Conservation (phyloP, 2,329 filamentous ascomycete genomes). For the Talaromyces pinophilus region DNA sequence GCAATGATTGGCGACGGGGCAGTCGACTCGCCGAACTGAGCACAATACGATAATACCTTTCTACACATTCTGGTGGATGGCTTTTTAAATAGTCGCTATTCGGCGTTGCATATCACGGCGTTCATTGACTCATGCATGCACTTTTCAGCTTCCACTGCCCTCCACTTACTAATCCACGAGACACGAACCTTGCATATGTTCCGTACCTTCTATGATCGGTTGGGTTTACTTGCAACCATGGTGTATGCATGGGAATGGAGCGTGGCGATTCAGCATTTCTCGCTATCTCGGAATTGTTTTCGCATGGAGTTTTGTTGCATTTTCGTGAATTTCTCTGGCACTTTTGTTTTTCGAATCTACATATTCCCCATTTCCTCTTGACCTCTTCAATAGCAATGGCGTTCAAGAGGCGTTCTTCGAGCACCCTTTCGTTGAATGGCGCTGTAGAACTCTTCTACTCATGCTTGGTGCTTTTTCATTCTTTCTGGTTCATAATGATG, state of each 20-base stretch:
- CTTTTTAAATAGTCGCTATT: background rate
- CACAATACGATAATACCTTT: conserved; percentile 65
- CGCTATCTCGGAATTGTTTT: background rate
- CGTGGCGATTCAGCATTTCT: background rate
- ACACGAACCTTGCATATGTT: conserved; percentile 17
- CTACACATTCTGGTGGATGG: background rate
- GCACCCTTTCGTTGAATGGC: background rate
- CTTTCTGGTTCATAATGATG: background rate
- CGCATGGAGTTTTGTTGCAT: conserved; percentile 14
- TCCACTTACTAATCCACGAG: conserved; percentile 16
- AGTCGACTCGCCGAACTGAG: conserved; percentile 75
- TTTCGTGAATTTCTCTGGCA: background rate
- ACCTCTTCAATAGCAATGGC: background rate
- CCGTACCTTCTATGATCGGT: background rate
- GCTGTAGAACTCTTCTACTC: background rate
- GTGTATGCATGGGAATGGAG: conserved; percentile 17
- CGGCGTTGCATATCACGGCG: conserved; percentile 7
- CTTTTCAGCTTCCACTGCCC: background rate
- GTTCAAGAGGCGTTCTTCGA: background rate
- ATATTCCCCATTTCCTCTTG: conserved; percentile 7
- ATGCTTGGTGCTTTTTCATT: background rate
- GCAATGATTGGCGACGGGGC: conserved; percentile 64
- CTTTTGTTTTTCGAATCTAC: conserved; percentile 12
- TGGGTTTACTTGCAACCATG: conserved; percentile 4
- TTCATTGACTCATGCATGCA: conserved; percentile 10